Conservation (phyloP, 768 basidiomycete genomes). For the Lentinula detonsa region DNA sequence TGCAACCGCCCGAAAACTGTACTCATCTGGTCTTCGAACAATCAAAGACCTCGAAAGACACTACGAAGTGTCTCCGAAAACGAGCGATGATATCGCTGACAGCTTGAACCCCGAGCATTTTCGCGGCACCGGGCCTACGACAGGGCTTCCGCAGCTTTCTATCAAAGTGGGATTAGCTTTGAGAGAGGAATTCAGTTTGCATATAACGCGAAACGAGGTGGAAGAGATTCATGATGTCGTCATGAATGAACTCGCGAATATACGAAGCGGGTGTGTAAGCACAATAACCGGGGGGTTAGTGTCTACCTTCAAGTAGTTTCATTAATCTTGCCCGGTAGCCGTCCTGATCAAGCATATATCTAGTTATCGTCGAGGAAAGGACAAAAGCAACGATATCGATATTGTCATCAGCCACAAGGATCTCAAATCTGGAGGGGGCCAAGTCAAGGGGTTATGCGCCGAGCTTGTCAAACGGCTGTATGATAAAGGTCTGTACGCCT, state of each 20-base stretch:
- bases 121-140: conserved; percentile 3
- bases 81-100: conserved; percentile 6
- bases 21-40: conserved; percentile 59
- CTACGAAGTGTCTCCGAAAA: conserved; percentile 39
- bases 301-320: not conserved
- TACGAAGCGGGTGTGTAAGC: conserved; percentile 64
- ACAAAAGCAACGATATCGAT: conserved; percentile 79
- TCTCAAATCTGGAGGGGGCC: conserved; percentile 29
- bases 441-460: conserved; percentile 59
- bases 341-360: not conserved
- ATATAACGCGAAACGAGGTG: conserved; percentile 70
- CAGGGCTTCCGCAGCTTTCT: conserved; percentile 25
- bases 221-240: conserved; percentile 69
- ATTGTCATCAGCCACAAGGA: conserved; percentile 79
- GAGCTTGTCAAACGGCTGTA: conserved; percentile 53
- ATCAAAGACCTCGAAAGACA: conserved; percentile 64
- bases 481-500: conserved; percentile 35
- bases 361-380: conserved; percentile 84
- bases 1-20: conserved; percentile 58
- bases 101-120: conserved; percentile 4
- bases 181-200: conserved; percentile 44
- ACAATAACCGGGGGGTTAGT: conserved; percentile 81
- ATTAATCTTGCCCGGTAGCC: not conserved
- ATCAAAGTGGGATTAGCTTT: conserved; percentile 58
- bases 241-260: conserved; percentile 53